Evolutionary conservation across 352 stramenopile species (phyloP).

Genomic region (Halophytophthora polymorphica): DNA sequence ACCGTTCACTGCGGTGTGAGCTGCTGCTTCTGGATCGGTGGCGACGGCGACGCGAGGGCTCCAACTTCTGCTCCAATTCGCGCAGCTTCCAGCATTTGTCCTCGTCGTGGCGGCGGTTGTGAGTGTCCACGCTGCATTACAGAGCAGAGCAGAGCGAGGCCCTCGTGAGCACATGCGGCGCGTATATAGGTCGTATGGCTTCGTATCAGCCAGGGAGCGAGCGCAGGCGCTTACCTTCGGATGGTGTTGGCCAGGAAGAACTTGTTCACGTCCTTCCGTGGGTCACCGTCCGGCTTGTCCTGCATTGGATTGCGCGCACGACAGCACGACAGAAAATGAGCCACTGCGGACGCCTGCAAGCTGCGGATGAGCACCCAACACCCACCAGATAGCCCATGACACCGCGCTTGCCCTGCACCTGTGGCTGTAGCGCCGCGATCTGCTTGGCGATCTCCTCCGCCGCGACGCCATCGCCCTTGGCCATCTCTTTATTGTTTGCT

Average conservation of each 20-base stretch:
- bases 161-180: background rate
- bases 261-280: constrained; percentile 67
- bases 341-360: background rate
- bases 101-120: constrained; percentile 66
- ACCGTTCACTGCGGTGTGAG: constrained; percentile 23
- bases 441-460: constrained; percentile 34
- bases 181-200: background rate
- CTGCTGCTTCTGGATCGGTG: constrained; percentile 5
- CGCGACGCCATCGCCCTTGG: constrained; percentile 18
- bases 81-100: constrained; percentile 58
- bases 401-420: constrained; percentile 31
- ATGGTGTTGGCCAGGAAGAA: constrained; percentile 62
- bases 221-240: constrained; percentile 31
- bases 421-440: constrained; percentile 32
- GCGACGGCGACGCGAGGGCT: constrained; percentile 4
- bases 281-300: constrained; percentile 18
- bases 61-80: constrained; percentile 35
- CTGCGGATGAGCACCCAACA: background rate
- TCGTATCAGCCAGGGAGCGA: background rate
- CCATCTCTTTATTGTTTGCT: too few species aligned
- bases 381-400: constrained; percentile 55
- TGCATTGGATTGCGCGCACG: constrained; percentile 1
- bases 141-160: background rate
- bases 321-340: constrained; percentile 3
- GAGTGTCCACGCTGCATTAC: constrained; percentile 40